Evolutionary conservation across 2,329 filamentous ascomycete species (phyloP).

Genomic region (Atkinsonella hypoxylon): DNA sequence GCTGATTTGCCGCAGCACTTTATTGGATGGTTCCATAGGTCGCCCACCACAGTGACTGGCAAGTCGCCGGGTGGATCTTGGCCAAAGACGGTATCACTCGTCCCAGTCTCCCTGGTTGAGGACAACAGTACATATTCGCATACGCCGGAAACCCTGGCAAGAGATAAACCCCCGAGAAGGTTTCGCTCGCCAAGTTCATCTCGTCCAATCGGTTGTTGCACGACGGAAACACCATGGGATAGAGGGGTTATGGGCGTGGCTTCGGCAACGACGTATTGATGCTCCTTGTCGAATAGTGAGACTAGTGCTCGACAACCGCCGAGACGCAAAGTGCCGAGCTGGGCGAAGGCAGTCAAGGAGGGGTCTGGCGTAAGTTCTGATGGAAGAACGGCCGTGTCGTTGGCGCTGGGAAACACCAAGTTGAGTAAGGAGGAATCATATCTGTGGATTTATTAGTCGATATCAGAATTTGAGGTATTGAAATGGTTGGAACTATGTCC

Average conservation of each 20-base stretch:
- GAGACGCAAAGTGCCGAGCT: slow-evolving; percentile 33
- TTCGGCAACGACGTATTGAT: slow-evolving; percentile 40
- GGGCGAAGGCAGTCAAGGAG: slow-evolving; percentile 35
- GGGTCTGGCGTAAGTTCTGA: slow-evolving; percentile 18
- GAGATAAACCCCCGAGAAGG: slow-evolving; percentile 19
- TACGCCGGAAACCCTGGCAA: slow-evolving; percentile 17
- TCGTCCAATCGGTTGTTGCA: slow-evolving; percentile 2
- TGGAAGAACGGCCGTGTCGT: slow-evolving; percentile 1
- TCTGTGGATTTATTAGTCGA: neutral
- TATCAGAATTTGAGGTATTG: neutral
- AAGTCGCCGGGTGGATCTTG: slow-evolving; percentile 9
- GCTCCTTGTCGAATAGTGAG: slow-evolving; percentile 36
- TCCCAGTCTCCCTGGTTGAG: neutral
- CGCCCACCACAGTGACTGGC: slow-evolving; percentile 21
- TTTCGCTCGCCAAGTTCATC: slow-evolving; percentile 8
- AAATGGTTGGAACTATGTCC: neutral
- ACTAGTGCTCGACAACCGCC: slow-evolving; percentile 30
- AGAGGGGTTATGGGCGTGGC: slow-evolving; percentile 31
- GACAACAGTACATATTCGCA: slow-evolving; percentile 17
- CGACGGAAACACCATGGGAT: slow-evolving; percentile 7
- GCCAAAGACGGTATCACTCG: neutral
- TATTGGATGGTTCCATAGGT: slow-evolving; percentile 20
- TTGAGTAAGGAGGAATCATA: slow-evolving; percentile 7
- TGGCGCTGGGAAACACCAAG: neutral
- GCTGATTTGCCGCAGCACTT: slow-evolving; percentile 15